A percentile compares a stretch with the other conserved stretches of the same genome.
These are phyloP conservation scores for Trametes hirsuta DNA, from an alignment of 1,284 basidiomycete genomes.

Conservation along the genomic window DNA sequence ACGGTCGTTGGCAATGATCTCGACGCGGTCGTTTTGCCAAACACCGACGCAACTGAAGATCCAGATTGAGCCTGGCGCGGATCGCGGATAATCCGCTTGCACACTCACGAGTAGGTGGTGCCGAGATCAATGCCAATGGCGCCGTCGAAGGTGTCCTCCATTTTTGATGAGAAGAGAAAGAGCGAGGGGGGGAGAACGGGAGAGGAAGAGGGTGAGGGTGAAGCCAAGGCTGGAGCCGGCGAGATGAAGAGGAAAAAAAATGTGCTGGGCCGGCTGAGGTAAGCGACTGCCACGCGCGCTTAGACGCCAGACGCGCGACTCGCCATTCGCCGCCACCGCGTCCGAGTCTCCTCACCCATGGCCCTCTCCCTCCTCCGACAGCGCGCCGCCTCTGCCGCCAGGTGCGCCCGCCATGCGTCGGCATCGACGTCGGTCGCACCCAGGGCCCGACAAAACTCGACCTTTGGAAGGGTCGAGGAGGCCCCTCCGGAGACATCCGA, in stretches of 20 bases:
- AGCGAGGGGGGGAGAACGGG: slow-evolving; percentile 32
- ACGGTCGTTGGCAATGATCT: slow-evolving; percentile 98
- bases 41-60: slow-evolving; percentile 85
- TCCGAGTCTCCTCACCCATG: slow-evolving; percentile 31
- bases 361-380: slow-evolving; percentile 43
- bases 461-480: slow-evolving; percentile 37
- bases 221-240: slow-evolving; percentile 11
- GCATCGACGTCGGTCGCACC: slow-evolving; percentile 8
- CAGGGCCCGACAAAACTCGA: slow-evolving; percentile 25
- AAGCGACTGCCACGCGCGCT: slow-evolving; percentile 32
- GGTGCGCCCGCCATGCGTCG: slow-evolving; percentile 29
- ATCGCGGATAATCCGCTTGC: neutral
- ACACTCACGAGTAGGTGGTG: slow-evolving; percentile 85
- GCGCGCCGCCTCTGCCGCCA: slow-evolving; percentile 45
- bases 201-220: slow-evolving; percentile 33
- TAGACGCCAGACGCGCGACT: slow-evolving; percentile 9
- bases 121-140: slow-evolving; percentile 95
- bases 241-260: slow-evolving; percentile 41
- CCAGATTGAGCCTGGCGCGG: slow-evolving; percentile 24
- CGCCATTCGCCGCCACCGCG: slow-evolving; percentile 31
- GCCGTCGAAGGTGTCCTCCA: slow-evolving; percentile 95
- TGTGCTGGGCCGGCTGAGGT: slow-evolving; percentile 36
- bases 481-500: slow-evolving; percentile 48
- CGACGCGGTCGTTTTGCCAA: slow-evolving; percentile 98
- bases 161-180: slow-evolving; percentile 54